Base-by-base conservation (phyloP, 2,329 filamentous ascomycete species). In the Neonectria sp. region DNA sequence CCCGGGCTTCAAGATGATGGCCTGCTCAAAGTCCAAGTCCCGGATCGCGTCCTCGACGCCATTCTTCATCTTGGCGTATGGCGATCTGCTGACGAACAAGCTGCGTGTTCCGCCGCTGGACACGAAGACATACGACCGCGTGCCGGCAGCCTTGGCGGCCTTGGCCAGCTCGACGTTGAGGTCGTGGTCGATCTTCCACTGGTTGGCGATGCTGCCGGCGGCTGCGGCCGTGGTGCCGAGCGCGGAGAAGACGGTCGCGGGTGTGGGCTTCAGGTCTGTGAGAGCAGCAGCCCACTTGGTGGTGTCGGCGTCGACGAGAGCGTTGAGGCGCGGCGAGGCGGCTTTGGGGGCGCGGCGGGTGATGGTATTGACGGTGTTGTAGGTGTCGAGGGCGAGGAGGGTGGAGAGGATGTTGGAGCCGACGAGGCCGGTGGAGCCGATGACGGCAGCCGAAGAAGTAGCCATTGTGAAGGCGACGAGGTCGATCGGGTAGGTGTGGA, bases 161-260 rank as follows among this genome's bases (percentile, higher is more conserved):
- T 88, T 87, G 4, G 93, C 95, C 27, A 97, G 86, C 71, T 92
- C 91, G 55, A 97, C 80, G 81, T 97, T 97, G 51, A 97, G 85
- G 77, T 96, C 94, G 78, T 95, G 89, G 82, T 98, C 95, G 71
- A 98, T 93, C 77, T 93, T 93, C 83, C 94, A 92, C 82, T 98
- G 95, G 68, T 91, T 90, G 31, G 90, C 91, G 71, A 97, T 83
- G 64, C 92, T 86, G 68, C 95, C 95, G 0, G 94, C 95, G 13
- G 86, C 86, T 0, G 85, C 92, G 55, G 90, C 89, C 0, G 95
- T 98, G 3, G 94, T 97, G 65, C 92, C 95, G 1, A 98, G 87
- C 1, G 89, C 89, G 2, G 93, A 95, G 82, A 95, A 90, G 82
- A 96, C 91, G 71, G 92, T 84, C 1, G 84, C 79, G 0, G 93